Evolutionary conservation across 768 basidiomycete genomes (phyloP).

Genomic region (Stropharia rugosoannulata): DNA sequence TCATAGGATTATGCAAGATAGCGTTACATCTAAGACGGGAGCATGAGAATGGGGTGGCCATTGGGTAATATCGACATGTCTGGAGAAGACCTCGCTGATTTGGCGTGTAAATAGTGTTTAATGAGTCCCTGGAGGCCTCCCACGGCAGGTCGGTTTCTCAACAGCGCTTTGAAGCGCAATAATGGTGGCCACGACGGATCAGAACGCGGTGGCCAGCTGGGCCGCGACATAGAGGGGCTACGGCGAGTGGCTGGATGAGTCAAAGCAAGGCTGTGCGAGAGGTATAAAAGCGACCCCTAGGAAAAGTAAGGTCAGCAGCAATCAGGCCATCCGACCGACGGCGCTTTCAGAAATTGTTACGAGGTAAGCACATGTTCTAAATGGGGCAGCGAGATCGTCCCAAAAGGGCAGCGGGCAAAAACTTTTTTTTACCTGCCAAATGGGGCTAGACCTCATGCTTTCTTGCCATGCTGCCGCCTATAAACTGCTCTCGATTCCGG

Average conservation of each 20-base stretch:
- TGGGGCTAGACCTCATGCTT: slow-evolving; percentile 8
- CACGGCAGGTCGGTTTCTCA: too few relatives aligned
- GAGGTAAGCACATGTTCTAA: neutral
- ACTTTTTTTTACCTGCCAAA: slow-evolving; percentile 7
- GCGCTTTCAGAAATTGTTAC: neutral
- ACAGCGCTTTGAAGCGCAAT: neutral
- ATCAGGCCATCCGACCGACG: neutral
- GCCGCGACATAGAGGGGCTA: neutral
- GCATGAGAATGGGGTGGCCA: neutral
- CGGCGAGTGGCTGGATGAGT: slow-evolving; percentile 2
- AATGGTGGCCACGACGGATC: neutral
- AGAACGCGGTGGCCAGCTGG: neutral
- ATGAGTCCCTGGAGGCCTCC: slow-evolving; percentile 1
- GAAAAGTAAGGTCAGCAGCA: neutral
- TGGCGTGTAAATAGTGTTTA: slow-evolving; percentile 13
- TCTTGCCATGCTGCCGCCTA: slow-evolving; percentile 1
- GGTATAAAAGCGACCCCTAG: neutral
- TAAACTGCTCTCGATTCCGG: slow-evolving; percentile 10
- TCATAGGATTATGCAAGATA: neutral
- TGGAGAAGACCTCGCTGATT: neutral
- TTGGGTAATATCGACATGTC: neutral
- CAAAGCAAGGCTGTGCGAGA: neutral
- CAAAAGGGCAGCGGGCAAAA: neutral
- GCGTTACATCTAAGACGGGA: neutral
- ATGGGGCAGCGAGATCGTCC: slow-evolving; percentile 1